These are phyloP conservation scores for Phoma herbarum DNA, from an alignment of 2,329 filamentous ascomycete species.

Conservation along the genomic window DNA sequence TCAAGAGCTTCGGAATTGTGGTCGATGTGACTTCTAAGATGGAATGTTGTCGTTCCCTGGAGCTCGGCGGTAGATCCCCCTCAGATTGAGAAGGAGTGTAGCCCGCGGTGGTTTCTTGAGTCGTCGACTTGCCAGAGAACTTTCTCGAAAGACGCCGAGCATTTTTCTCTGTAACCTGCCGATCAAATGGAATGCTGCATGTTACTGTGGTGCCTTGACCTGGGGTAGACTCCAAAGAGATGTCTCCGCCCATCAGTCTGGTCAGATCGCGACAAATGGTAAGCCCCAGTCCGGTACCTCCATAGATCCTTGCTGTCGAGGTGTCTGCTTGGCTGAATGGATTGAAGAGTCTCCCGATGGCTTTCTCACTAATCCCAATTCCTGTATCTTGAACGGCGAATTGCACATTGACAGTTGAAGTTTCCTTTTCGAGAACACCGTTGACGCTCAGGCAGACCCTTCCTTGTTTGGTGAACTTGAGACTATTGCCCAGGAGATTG, in stretches of 20 bases:
- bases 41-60: background rate
- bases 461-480: constrained; percentile 52
- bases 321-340: constrained; percentile 30
- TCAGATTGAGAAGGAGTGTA: background rate
- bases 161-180: background rate
- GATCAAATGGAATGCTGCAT: background rate
- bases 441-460: background rate
- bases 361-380: constrained; percentile 40
- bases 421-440: background rate
- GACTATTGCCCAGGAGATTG: constrained; percentile 51
- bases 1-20: background rate
- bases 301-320: constrained; percentile 39
- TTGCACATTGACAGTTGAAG: constrained; percentile 33
- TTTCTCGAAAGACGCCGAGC: background rate
- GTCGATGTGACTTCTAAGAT: background rate
- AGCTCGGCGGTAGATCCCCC: background rate
- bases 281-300: constrained; percentile 49
- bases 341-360: constrained; percentile 32
- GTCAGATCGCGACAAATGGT: constrained; percentile 51
- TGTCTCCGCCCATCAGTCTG: constrained; percentile 43
- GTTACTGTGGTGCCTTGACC: background rate
- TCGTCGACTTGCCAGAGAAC: background rate
- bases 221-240: background rate
- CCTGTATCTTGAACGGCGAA: constrained; percentile 44
- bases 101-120: background rate